These are phyloP conservation scores for Geotrichum cucujoidarum DNA, from an alignment of 1,139 yeast genomes.

Conservation along the genomic window DNA sequence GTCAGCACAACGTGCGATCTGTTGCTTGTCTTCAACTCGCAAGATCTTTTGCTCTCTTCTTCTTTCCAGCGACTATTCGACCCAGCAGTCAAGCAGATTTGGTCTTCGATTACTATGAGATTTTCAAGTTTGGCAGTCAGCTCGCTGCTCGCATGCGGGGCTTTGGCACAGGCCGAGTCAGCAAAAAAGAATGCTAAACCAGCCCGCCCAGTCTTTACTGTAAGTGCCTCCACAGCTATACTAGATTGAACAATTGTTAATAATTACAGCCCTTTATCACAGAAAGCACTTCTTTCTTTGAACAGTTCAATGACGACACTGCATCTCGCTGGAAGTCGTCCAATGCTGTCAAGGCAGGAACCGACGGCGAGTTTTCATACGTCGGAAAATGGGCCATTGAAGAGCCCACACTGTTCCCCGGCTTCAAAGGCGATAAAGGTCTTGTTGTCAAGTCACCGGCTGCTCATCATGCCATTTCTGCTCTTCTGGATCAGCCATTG, in stretches of 20 bases:
- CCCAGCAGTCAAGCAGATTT: background rate
- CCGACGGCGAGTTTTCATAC: conserved; percentile 50
- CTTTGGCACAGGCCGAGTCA: conserved; percentile 4
- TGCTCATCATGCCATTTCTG: conserved; percentile 73
- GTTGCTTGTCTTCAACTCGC: background rate
- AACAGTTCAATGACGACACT: conserved; percentile 56
- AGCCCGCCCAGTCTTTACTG: conserved; percentile 16
- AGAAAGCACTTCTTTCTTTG: conserved; percentile 50
- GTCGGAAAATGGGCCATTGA: conserved; percentile 71
- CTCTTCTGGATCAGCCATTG: conserved; percentile 50
- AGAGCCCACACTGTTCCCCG: conserved; percentile 53
- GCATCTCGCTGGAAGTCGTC: conserved; percentile 58
- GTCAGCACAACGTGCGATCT: too few species aligned
- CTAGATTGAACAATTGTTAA: background rate
- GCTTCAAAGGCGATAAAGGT: conserved; percentile 61
- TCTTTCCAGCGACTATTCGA: background rate
- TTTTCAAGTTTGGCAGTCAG: conserved; percentile 15
- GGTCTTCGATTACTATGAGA: conserved; percentile 8
- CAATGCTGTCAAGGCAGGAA: conserved; percentile 46
- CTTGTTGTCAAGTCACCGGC: conserved; percentile 71
- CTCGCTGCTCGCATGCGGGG: conserved; percentile 15
- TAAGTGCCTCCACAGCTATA: conserved; percentile 1
- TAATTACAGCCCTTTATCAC: conserved; percentile 10
- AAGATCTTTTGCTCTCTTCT: background rate
- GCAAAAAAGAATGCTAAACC: conserved; percentile 6